A percentile compares a stretch with the other conserved stretches of the same genome.
phyloP scores from a whole-genome alignment of 2,329 filamentous ascomycete species.

The Beauveria pseudobassiana region DNA sequence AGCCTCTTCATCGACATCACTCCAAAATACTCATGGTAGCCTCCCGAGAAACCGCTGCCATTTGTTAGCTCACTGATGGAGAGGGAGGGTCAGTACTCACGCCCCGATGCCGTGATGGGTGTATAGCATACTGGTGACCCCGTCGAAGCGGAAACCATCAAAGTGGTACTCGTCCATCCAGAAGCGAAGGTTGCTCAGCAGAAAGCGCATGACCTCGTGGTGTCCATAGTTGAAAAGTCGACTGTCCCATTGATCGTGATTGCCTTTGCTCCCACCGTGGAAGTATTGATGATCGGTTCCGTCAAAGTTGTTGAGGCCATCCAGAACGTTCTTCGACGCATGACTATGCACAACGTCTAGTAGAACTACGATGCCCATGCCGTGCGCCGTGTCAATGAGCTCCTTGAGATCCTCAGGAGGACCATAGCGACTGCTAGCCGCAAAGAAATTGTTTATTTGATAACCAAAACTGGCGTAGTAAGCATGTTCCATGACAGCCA shows the following conservation, averaged over 20 bases:
- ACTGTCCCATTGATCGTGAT: constrained; percentile 93
- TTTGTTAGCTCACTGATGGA: constrained; percentile 18
- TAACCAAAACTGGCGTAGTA: constrained; percentile 99
- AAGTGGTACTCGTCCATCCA: constrained; percentile 99
- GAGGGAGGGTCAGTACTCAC: constrained; percentile 42
- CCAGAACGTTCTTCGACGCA: constrained; percentile 92
- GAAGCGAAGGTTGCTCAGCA: constrained; percentile 90
- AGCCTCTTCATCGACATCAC: constrained; percentile 82
- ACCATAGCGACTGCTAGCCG: constrained; percentile 91
- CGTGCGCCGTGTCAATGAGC: constrained; percentile 89
- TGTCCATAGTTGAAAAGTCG: constrained; percentile 94
- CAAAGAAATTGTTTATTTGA: constrained; percentile 98
- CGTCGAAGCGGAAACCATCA: constrained; percentile 96
- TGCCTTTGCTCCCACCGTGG: constrained; percentile 75
- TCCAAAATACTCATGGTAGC: constrained; percentile 98
- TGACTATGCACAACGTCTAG: constrained; percentile 97
- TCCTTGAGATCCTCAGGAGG: constrained; percentile 93
- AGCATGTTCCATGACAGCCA: constrained; percentile 99
- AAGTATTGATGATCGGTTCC: constrained; percentile 94
- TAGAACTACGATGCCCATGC: constrained; percentile 82
- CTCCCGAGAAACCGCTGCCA: constrained; percentile 84
- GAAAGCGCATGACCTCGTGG: constrained; percentile 91
- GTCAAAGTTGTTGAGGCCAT: constrained; percentile 94
- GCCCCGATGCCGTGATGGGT: constrained; percentile 93
- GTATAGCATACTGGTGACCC: constrained; percentile 98